Conservation (phyloP, 352 stramenopile species). For the Phytopythium ostracodes region DNA sequence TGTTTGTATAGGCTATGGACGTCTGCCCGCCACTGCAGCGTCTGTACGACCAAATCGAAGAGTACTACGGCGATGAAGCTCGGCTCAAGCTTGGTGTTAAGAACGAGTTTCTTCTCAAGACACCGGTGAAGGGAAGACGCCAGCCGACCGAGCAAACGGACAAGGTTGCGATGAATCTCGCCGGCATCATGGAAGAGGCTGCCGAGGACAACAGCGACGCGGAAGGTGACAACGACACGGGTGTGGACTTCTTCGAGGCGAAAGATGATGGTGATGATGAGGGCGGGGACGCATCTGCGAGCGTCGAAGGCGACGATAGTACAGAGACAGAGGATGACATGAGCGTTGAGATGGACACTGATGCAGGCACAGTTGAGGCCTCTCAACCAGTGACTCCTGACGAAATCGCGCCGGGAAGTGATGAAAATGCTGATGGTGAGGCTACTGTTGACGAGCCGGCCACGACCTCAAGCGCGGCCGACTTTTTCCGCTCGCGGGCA, state of each 20-base stretch:
- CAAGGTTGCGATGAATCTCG: slow-evolving; percentile 29
- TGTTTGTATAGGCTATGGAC: slow-evolving; percentile 23
- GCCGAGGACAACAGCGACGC: slow-evolving; percentile 40
- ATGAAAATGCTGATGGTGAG: slow-evolving; percentile 5
- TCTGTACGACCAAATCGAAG: slow-evolving; percentile 73
- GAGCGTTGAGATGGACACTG: slow-evolving; percentile 28
- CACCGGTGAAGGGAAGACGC: slow-evolving; percentile 39
- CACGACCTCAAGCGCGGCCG: slow-evolving; percentile 33
- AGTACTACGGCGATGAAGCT: slow-evolving; percentile 47
- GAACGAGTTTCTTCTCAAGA: slow-evolving; percentile 56
- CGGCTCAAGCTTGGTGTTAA: slow-evolving; percentile 56
- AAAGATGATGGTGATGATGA: slow-evolving; percentile 35
- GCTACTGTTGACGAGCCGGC: slow-evolving; percentile 22
- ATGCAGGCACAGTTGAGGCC: slow-evolving; percentile 22
- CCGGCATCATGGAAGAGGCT: slow-evolving; percentile 31
- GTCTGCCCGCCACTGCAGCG: slow-evolving; percentile 65
- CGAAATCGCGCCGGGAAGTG: slow-evolving; percentile 19
- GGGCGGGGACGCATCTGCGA: slow-evolving; percentile 11
- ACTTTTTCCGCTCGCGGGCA: slow-evolving; percentile 59
- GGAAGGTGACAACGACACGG: slow-evolving; percentile 27
- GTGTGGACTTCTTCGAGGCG: slow-evolving; percentile 32
- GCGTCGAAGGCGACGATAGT: slow-evolving; percentile 16
- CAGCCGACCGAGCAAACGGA: slow-evolving; percentile 26
- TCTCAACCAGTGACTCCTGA: slow-evolving; percentile 19
- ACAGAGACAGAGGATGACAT: slow-evolving; percentile 15